A percentile compares a stretch with the other conserved stretches of the same genome.
Conservation (phyloP, 768 basidiomycete species). For the Guyanaporus albipodus region DNA sequence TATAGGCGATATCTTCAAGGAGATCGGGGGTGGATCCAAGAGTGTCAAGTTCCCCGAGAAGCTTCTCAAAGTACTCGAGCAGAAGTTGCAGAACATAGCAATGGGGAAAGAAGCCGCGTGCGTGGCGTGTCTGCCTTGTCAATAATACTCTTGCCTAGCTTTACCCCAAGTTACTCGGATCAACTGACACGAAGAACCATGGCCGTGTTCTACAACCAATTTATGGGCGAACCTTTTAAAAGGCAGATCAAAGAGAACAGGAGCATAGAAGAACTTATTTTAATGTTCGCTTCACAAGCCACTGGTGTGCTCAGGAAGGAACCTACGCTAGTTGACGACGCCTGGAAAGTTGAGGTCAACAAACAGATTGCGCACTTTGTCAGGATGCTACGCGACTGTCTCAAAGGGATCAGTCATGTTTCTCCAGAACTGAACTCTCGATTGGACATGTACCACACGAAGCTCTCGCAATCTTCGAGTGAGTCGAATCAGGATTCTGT, state of each 20-base stretch:
- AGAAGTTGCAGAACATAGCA: conserved; percentile 85
- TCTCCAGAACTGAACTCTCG: conserved; percentile 79
- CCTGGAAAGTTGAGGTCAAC: conserved; percentile 92
- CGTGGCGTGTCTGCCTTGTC: conserved; percentile 32
- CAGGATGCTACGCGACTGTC: conserved; percentile 75
- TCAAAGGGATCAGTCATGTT: conserved; percentile 69
- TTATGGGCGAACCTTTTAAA: conserved; percentile 79
- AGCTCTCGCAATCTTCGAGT: conserved; percentile 61
- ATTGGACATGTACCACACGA: conserved; percentile 79
- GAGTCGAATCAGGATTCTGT: conserved; percentile 68
- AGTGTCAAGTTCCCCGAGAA: conserved; percentile 94
- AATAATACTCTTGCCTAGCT: conserved; percentile 6
- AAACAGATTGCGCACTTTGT: conserved; percentile 90
- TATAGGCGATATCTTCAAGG: conserved; percentile 79
- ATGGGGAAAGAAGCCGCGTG: conserved; percentile 90
- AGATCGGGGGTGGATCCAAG: conserved; percentile 72
- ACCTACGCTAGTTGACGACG: conserved; percentile 74
- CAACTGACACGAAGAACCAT: conserved; percentile 86
- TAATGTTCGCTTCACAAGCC: conserved; percentile 92
- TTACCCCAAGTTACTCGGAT: conserved; percentile 68
- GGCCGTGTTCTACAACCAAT: conserved; percentile 90
- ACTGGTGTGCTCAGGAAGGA: conserved; percentile 88
- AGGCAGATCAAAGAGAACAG: conserved; percentile 93
- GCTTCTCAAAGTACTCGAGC: conserved; percentile 84
- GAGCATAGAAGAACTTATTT: conserved; percentile 95